A percentile compares a stretch with the other conserved stretches of the same genome.
These are phyloP conservation scores for Aspergillus pseudonomiae DNA, from an alignment of 2,329 filamentous ascomycete species.

Conservation along the genomic window DNA sequence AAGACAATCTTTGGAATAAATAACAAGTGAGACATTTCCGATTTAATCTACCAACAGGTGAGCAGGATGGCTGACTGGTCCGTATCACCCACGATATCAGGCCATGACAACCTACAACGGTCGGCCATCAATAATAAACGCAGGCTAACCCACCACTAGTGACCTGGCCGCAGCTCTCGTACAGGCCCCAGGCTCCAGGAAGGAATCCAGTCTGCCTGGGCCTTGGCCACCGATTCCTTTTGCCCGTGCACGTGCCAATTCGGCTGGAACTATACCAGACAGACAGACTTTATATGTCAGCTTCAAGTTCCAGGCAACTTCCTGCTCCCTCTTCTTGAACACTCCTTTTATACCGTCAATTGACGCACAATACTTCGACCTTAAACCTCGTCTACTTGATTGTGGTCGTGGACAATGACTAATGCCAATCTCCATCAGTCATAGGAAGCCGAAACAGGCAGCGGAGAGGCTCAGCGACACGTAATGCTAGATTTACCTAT, in stretches of 20 bases:
- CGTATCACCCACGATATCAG: slow-evolving; percentile 9
- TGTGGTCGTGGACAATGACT: not conserved
- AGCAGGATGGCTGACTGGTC: slow-evolving; percentile 1
- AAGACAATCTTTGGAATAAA: too few species aligned
- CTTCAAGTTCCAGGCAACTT: not conserved
- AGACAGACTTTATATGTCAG: not conserved
- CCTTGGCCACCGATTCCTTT: not conserved
- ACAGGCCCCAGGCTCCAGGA: not conserved
- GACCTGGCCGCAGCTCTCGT: not conserved
- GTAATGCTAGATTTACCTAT: not conserved
- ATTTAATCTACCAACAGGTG: not conserved
- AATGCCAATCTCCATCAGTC: not conserved
- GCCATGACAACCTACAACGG: slow-evolving; percentile 7
- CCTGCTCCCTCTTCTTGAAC: too few species aligned
- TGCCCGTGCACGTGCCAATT: not conserved
- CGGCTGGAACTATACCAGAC: not conserved
- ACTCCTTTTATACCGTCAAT: not conserved
- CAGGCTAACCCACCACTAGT: slow-evolving; percentile 3
- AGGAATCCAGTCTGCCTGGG: not conserved
- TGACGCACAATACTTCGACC: not conserved
- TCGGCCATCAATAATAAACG: not conserved
- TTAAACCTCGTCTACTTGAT: not conserved
- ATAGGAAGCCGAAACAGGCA: not conserved
- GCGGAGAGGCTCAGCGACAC: not conserved
- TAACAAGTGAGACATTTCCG: not conserved